These are phyloP conservation scores for Stagonosporopsis cucurbitacearum DNA, from an alignment of 2,329 filamentous ascomycete genomes.

Conservation along the genomic window DNA sequence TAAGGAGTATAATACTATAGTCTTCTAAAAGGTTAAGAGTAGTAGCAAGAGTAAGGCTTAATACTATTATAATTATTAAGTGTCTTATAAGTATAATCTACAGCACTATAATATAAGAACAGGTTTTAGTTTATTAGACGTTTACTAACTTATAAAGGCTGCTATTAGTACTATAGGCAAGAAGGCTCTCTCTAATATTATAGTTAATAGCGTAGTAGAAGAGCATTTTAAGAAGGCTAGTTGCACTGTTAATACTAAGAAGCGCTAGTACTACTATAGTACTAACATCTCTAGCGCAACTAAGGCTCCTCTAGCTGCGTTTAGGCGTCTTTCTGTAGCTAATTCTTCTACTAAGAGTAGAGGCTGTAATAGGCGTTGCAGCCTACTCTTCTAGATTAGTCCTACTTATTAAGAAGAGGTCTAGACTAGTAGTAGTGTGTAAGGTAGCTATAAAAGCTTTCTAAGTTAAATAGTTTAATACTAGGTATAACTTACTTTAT, in stretches of 20 bases:
- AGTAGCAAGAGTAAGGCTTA: background rate
- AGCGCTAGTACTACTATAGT: constrained; percentile 6
- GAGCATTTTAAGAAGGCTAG: constrained; percentile 1
- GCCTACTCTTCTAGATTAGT: background rate
- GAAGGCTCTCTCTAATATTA: background rate
- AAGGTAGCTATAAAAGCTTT: background rate
- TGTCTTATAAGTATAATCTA: too few species aligned
- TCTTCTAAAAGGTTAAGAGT: background rate
- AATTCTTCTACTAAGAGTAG: background rate
- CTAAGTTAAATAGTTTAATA: constrained; percentile 1
- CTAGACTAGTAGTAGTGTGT: background rate
- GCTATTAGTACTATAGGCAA: background rate
- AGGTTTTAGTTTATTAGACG: too few species aligned
- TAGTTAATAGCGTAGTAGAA: background rate
- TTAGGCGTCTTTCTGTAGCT: background rate
- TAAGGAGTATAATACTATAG: background rate
- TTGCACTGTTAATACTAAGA: constrained; percentile 2
- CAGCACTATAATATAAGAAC: too few species aligned
- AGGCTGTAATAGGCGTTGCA: background rate
- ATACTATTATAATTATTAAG: background rate
- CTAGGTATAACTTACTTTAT: background rate
- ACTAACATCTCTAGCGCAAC: background rate
- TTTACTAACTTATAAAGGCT: background rate
- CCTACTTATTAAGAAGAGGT: background rate
- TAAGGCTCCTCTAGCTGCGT: background rate